Conservation (phyloP, 768 basidiomycete genomes). For the Tephrocybe sp. region DNA sequence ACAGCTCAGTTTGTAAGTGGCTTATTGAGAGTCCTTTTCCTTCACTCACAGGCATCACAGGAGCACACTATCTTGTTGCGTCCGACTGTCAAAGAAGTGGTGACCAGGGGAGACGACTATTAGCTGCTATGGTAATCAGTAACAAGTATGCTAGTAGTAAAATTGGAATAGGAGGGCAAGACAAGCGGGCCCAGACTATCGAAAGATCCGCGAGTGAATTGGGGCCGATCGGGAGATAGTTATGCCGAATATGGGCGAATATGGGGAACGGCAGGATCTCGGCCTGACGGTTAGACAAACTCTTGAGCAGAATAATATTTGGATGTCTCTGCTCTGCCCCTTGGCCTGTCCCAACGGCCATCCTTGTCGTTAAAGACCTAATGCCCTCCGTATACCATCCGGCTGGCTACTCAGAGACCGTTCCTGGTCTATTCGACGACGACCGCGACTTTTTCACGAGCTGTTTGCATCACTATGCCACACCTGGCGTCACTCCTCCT, state of each 20-base stretch:
- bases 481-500: conserved; percentile 68
- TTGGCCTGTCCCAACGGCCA: not conserved
- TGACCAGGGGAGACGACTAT: conserved; percentile 84
- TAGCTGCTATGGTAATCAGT: conserved; percentile 29
- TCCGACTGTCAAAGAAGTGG: conserved; percentile 82
- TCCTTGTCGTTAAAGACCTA: not conserved
- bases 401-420: conserved; percentile 10
- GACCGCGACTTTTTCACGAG: conserved; percentile 24
- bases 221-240: conserved; percentile 14
- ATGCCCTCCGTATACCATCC: conserved; percentile 23
- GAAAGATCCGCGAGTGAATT: not conserved
- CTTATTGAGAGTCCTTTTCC: conserved; percentile 1
- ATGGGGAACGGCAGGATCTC: conserved; percentile 6
- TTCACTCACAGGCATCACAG: conserved; percentile 32
- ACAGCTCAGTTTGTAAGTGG: conserved; percentile 86
- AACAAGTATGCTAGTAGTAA: not conserved
- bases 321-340: conserved; percentile 13
- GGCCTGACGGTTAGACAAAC: not conserved
- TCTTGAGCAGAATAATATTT: not conserved
- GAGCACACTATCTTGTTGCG: conserved; percentile 86
- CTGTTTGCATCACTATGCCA: conserved; percentile 57
- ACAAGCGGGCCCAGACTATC: not conserved
- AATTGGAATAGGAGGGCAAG: conserved; percentile 4
- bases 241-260: not conserved
- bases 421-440: conserved; percentile 15